Evolutionary conservation across 2,329 filamentous ascomycete genomes (phyloP).

Genomic region (Talaromyces sp.): DNA sequence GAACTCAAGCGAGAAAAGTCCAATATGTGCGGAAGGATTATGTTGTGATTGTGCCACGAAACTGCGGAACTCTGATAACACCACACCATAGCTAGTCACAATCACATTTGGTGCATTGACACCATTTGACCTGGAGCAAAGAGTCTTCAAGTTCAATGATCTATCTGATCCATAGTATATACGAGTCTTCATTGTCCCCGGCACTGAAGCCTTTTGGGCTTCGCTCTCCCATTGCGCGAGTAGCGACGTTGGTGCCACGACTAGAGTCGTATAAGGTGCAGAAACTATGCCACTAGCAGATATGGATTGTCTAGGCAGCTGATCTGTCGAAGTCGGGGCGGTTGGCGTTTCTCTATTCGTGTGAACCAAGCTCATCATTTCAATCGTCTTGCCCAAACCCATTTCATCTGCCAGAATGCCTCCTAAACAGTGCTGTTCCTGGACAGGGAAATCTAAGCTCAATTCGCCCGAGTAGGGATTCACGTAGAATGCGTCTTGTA

Average conservation of each 20-base stretch:
- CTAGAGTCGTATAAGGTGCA: conserved; percentile 84
- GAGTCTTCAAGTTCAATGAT: conserved; percentile 65
- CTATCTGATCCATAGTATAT: conserved; percentile 94
- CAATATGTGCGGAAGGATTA: conserved; percentile 62
- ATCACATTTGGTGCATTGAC: conserved; percentile 78
- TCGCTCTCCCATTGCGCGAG: conserved; percentile 97
- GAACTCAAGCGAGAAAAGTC: conserved; percentile 88
- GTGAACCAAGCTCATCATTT: conserved; percentile 93
- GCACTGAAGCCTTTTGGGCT: conserved; percentile 79
- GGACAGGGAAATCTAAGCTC: conserved; percentile 82
- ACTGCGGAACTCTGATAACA: conserved; percentile 83
- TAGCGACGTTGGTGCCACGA: conserved; percentile 94
- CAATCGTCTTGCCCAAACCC: conserved; percentile 96
- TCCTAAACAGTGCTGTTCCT: conserved; percentile 90
- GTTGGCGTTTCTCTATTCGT: conserved; percentile 55
- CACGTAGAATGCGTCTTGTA: conserved; percentile 76
- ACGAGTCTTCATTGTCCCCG: conserved; percentile 74
- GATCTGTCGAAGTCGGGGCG: conserved; percentile 48
- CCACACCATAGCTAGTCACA: conserved; percentile 89
- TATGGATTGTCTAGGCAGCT: conserved; percentile 58
- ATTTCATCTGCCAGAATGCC: conserved; percentile 94
- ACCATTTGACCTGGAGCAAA: conserved; percentile 72
- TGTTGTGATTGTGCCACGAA: conserved; percentile 45
- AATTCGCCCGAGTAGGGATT: conserved; percentile 96
- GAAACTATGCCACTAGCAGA: conserved; percentile 54